Evolutionary conservation across 768 basidiomycete genomes (phyloP).

Genomic region (Hemileccinum impolitum): DNA sequence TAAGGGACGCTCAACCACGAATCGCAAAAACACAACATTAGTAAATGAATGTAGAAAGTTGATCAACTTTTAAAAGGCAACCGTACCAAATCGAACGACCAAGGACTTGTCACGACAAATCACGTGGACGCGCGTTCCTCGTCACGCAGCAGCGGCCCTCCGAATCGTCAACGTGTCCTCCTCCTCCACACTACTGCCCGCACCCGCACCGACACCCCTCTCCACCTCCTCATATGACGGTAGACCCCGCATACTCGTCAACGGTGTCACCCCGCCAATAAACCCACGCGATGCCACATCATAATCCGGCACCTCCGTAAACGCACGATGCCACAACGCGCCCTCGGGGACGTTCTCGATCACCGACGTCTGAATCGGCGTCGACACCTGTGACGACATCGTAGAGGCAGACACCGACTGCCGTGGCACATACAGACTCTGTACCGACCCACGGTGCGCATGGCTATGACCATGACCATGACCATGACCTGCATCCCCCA

Average conservation of each 20-base stretch:
- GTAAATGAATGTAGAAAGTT: not conserved
- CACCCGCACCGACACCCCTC: not conserved
- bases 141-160: not conserved
- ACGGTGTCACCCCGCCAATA: constrained; percentile 86
- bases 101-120: no score
- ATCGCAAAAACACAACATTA: not conserved
- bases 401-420: not conserved
- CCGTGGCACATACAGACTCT: not conserved
- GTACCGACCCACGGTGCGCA: constrained; percentile 2
- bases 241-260: constrained; percentile 69
- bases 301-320: constrained; percentile 84
- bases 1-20: no score
- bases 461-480: not conserved
- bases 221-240: constrained; percentile 84
- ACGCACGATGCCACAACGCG: constrained; percentile 54
- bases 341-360: constrained; percentile 26
- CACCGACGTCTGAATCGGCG: not conserved
- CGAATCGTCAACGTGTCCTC: constrained; percentile 13
- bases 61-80: no score
- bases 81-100: not conserved
- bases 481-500: not conserved
- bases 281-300: constrained; percentile 81
- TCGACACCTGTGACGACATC: not conserved
- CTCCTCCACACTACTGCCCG: not conserved
- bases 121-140: not conserved